Conservation (phyloP, 2,329 filamentous ascomycete species). For the Dactylellina cionopaga region DNA sequence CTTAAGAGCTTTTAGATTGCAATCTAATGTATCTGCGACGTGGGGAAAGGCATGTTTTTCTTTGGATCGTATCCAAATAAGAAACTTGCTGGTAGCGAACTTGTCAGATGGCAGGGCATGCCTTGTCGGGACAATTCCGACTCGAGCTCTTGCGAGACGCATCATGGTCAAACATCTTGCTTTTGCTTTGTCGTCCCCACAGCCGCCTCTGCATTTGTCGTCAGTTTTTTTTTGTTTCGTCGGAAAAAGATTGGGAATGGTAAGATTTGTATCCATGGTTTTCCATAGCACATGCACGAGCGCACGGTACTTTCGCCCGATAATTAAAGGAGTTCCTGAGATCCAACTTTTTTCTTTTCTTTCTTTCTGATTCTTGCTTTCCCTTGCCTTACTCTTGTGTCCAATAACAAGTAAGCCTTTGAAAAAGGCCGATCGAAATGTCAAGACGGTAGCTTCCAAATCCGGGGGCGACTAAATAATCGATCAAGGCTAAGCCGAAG, state of each 20-base stretch:
- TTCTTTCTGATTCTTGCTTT: not conserved
- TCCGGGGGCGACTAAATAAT: slow-evolving; percentile 42
- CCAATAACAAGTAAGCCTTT: slow-evolving; percentile 14
- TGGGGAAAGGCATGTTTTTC: slow-evolving; percentile 23
- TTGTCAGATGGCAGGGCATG: slow-evolving; percentile 32
- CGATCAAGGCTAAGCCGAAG: slow-evolving; percentile 27
- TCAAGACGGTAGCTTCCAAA: slow-evolving; percentile 43
- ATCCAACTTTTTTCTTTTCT: slow-evolving; percentile 14
- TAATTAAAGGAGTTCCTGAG: slow-evolving; percentile 42
- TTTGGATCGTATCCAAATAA: slow-evolving; percentile 11
- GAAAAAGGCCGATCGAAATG: slow-evolving; percentile 22
- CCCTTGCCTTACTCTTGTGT: slow-evolving; percentile 22
- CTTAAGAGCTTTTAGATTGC: slow-evolving; percentile 25
- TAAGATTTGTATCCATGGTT: slow-evolving; percentile 21
- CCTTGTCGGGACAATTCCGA: slow-evolving; percentile 45
- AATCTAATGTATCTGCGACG: slow-evolving; percentile 44
- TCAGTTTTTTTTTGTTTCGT: not conserved
- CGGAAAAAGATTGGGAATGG: slow-evolving; percentile 13
- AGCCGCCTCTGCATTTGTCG: slow-evolving; percentile 19
- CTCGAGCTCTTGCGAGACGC: slow-evolving; percentile 21
- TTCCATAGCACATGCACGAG: slow-evolving; percentile 37
- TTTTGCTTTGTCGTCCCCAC: slow-evolving; percentile 23
- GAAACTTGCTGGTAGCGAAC: slow-evolving; percentile 37
- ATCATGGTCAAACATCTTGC: slow-evolving; percentile 16
- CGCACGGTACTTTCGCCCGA: slow-evolving; percentile 33